These are phyloP conservation scores for Picea mariana DNA, from an alignment of 83 land plant genomes.

Conservation along the genomic window DNA sequence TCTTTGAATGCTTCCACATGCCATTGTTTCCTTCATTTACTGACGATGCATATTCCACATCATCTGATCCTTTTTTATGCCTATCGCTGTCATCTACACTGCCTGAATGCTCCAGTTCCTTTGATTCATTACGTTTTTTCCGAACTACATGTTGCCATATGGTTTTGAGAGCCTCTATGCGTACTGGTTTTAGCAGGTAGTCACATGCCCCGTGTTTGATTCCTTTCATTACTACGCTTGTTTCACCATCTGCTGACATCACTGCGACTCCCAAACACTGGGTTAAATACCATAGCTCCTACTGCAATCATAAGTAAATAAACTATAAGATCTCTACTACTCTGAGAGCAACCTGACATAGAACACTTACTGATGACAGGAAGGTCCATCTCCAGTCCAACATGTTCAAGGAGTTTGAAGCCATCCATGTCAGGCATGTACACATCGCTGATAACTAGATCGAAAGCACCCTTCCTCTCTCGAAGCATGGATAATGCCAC, in stretches of 20 bases:
- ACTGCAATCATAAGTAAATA: not conserved
- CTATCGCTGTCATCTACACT: conserved; percentile 52
- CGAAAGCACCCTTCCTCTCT: conserved; percentile 31
- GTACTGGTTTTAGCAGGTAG: conserved; percentile 66
- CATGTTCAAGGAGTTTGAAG: conserved; percentile 48
- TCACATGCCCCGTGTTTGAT: conserved; percentile 74
- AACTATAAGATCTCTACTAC: too few relatives aligned
- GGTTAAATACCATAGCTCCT: not conserved
- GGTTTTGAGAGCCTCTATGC: conserved; percentile 47
- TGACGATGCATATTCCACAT: conserved; percentile 44
- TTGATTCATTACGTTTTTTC: conserved; percentile 31
- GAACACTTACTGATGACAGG: conserved; percentile 59
- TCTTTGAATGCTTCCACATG: conserved; percentile 35
- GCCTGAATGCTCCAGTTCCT: conserved; percentile 37
- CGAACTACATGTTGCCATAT: conserved; percentile 79
- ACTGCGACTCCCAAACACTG: conserved; percentile 32
- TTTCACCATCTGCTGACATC: conserved; percentile 62
- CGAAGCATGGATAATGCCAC: conserved; percentile 37
- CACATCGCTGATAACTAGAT: conserved; percentile 56
- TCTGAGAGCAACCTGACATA: not conserved
- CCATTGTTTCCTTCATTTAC: conserved; percentile 41
- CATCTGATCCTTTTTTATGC: conserved; percentile 40
- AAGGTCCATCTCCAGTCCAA: conserved; percentile 59
- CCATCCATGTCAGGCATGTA: conserved; percentile 74
- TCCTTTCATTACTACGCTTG: conserved; percentile 60